Evolutionary conservation across 495 filamentous ascomycete species (phyloP), one percentile per base, ranked within the genome.

Genomic region (Penicillium chermesinum): DNA sequence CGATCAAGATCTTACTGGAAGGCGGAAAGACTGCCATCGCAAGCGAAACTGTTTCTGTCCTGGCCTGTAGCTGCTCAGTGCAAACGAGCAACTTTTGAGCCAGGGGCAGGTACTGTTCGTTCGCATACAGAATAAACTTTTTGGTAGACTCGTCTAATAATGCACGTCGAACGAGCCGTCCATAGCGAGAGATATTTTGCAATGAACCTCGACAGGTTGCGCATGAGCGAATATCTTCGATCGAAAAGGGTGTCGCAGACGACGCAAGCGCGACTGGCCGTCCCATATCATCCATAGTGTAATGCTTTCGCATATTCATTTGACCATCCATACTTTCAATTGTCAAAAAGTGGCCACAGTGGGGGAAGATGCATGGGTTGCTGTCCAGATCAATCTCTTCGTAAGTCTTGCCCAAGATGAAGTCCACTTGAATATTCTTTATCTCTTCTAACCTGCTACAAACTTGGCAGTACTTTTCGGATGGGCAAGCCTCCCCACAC

Each of bases 401-500:
- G 36, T 47, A 47, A 1, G 44, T 18, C 32, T 42, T 17, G 8
- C 44, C 30, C 25, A 32, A 12, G 12, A 48, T 20, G 17, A 44
- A 44, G 34, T 53, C 44, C 8, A 33, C 48, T 17, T 5, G 38
- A 8, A 36, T 33, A 12, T 39, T 21, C 33, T 39, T 34, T 8
- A 39, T 44, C 3, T 53, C 40, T 14, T 40, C 30, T 17, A 8
- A 20, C 34, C 44, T n/a, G n/a, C n/a, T 44, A 18, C 50, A 52
- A 2, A 18, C 32, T 9, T 48, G 40, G 32, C 50, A 53, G 22
- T 25, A 40, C 3, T 2, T 17, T 13, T 18, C 17, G 15, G 49
- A 6, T 1, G 85, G 85, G 51, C 85, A 91, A 0, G 42, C 41
- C 51, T 90, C 86, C 1, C 85, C 84, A 48, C 84, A 88, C 9